phyloP scores from a whole-genome alignment of 441 rosid genomes.

The Metrosideros polymorpha region DNA sequence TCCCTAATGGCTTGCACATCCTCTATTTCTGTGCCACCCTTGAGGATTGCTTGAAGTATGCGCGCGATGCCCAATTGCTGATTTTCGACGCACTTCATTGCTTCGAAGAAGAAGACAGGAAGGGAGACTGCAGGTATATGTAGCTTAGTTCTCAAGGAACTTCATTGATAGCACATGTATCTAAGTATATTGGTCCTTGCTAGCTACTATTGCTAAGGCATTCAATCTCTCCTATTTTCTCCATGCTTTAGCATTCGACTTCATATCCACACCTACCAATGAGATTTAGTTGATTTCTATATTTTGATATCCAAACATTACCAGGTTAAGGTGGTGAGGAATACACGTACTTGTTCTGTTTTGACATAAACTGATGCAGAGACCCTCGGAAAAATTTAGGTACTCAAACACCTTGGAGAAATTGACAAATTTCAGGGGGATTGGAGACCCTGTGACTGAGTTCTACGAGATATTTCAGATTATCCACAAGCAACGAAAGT shows the following conservation, averaged over 20 bases:
- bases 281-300: not conserved
- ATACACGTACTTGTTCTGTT: not conserved
- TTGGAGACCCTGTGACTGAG: conserved; percentile 64
- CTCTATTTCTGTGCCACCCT: not conserved
- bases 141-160: not conserved
- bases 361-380: not conserved
- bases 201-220: not conserved
- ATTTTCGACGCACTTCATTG: not conserved
- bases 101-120: not conserved
- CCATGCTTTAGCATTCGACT: not conserved
- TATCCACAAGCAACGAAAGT: conserved; percentile 50
- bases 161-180: not conserved
- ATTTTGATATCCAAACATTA: not conserved
- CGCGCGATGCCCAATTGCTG: not conserved
- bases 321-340: not conserved
- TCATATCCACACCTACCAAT: not conserved
- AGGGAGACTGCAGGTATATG: not conserved
- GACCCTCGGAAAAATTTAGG: not conserved
- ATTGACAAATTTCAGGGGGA: conserved; percentile 68
- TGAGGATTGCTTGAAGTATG: conserved; percentile 9
- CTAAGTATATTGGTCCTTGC: not conserved
- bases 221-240: not conserved
- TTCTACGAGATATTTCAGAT: conserved; percentile 64
- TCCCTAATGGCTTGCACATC: conserved; percentile 27
- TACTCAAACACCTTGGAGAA: conserved; percentile 57